These are phyloP conservation scores for Russula compacta DNA, from an alignment of 768 basidiomycete genomes.

Conservation along the genomic window DNA sequence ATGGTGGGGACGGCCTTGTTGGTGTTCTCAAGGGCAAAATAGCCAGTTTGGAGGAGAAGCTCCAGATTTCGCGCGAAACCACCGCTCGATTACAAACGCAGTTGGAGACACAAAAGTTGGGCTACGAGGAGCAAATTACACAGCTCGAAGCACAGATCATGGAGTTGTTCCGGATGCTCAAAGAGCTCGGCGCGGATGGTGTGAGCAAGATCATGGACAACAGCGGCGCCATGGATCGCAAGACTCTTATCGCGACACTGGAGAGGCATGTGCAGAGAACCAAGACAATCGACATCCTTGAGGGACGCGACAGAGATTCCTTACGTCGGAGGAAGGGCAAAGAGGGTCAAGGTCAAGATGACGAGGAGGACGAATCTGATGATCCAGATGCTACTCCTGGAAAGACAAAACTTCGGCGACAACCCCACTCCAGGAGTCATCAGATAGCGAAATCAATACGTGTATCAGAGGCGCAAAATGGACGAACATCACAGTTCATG, in stretches of 20 bases:
- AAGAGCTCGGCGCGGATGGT: conserved; percentile 61
- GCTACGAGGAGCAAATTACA: conserved; percentile 78
- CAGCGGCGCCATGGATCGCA: conserved; percentile 61
- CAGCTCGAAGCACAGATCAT: conserved; percentile 89
- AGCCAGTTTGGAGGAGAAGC: conserved; percentile 62
- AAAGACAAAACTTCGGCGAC: conserved; percentile 38
- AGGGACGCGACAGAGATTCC: conserved; percentile 47
- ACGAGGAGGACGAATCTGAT: conserved; percentile 37
- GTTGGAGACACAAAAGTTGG: conserved; percentile 63
- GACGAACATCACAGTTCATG: conserved; percentile 75
- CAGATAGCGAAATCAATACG: conserved; percentile 28
- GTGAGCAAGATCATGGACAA: conserved; percentile 64
- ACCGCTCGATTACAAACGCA: conserved; percentile 68
- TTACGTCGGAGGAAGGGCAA: conserved; percentile 25
- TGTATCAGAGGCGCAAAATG: conserved; percentile 35
- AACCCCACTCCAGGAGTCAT: conserved; percentile 29
- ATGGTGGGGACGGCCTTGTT: conserved; percentile 76
- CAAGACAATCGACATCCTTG: conserved; percentile 78
- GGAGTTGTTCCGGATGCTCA: conserved; percentile 91
- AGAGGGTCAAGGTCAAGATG: conserved; percentile 23
- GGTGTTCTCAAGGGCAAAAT: conserved; percentile 71
- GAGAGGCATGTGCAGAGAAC: conserved; percentile 76
- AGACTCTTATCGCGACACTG: conserved; percentile 67
- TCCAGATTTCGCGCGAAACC: conserved; percentile 70
- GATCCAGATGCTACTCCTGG: conserved; percentile 51